These are phyloP conservation scores for Cordyceps cateniannulata DNA, from an alignment of 2,329 filamentous ascomycete species.

Conservation along the genomic window DNA sequence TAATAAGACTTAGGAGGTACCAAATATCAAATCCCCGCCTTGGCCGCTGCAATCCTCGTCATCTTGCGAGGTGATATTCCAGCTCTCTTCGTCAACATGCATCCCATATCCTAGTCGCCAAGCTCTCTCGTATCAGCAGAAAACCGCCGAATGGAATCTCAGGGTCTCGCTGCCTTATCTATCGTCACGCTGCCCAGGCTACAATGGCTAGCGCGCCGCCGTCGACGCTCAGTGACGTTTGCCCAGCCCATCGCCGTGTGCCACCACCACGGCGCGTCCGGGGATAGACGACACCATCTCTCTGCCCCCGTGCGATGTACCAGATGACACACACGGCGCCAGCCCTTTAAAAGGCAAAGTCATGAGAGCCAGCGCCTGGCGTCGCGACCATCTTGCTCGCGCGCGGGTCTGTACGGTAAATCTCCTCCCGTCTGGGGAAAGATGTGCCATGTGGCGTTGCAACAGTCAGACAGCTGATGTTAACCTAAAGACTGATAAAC, in stretches of 20 bases:
- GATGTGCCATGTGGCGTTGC: not conserved
- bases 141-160: not conserved
- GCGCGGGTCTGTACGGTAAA: not conserved
- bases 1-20: too few species aligned
- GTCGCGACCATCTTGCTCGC: not conserved
- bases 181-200: too few species aligned
- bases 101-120: not conserved
- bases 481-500: not conserved
- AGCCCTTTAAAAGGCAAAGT: not conserved
- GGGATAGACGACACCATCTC: not conserved
- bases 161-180: not conserved
- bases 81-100: not conserved
- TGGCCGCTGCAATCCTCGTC: not conserved
- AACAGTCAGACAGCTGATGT: not conserved
- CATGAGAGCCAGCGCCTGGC: not conserved
- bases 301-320: not conserved
- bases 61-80: not conserved
- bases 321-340: not conserved
- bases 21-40: not conserved
- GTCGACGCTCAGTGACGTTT: constrained; percentile 8
- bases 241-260: not conserved
- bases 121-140: not conserved
- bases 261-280: not conserved
- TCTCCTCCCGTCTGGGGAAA: not conserved
- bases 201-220: not conserved